Evolutionary conservation across 2,329 filamentous ascomycete species (phyloP).

Genomic region (Zymoseptoria ardabiliae): DNA sequence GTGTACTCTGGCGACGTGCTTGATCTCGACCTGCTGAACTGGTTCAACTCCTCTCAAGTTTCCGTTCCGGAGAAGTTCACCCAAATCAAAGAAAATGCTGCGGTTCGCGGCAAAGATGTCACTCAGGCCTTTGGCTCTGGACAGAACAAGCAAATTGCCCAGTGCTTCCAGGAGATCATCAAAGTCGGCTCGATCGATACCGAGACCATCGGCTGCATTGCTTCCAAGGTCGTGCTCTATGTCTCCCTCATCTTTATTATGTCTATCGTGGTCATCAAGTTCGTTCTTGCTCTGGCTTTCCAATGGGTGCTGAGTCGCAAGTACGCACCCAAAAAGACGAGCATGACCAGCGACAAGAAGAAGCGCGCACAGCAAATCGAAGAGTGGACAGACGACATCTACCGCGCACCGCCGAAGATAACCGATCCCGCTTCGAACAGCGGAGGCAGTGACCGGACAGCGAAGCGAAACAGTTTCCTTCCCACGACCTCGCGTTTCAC

Average conservation of each 20-base stretch:
- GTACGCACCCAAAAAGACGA: conserved; percentile 79
- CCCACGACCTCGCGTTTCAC: conserved; percentile 94
- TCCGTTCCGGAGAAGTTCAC: conserved; percentile 69
- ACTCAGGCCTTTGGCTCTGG: conserved; percentile 78
- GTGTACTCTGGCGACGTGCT: conserved; percentile 93
- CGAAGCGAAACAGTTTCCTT: conserved; percentile 81
- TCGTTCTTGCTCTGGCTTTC: conserved; percentile 81
- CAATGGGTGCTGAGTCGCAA: conserved; percentile 91
- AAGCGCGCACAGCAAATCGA: conserved; percentile 90
- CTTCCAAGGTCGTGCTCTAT: conserved; percentile 93
- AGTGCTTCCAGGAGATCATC: conserved; percentile 88
- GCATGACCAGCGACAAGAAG: conserved; percentile 70
- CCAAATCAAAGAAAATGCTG: conserved; percentile 62
- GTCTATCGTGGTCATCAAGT: conserved; percentile 77
- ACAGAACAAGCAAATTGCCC: conserved; percentile 70
- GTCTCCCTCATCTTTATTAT: conserved; percentile 87
- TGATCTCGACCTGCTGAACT: conserved; percentile 78
- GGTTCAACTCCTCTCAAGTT: conserved; percentile 82
- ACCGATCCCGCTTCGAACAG: conserved; percentile 54
- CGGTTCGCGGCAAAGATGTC: conserved; percentile 75
- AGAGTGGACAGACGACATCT: conserved; percentile 96
- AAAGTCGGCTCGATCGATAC: conserved; percentile 95
- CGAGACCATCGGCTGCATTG: conserved; percentile 93
- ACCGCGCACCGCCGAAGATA: conserved; percentile 77
- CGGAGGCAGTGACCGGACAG: conserved; percentile 62